Percentiles rank a stretch among this genome's conserved stretches.
These are phyloP conservation scores for Fonsecaea multimorphosa DNA, from an alignment of 2,329 filamentous ascomycete species.

Conservation along the genomic window DNA sequence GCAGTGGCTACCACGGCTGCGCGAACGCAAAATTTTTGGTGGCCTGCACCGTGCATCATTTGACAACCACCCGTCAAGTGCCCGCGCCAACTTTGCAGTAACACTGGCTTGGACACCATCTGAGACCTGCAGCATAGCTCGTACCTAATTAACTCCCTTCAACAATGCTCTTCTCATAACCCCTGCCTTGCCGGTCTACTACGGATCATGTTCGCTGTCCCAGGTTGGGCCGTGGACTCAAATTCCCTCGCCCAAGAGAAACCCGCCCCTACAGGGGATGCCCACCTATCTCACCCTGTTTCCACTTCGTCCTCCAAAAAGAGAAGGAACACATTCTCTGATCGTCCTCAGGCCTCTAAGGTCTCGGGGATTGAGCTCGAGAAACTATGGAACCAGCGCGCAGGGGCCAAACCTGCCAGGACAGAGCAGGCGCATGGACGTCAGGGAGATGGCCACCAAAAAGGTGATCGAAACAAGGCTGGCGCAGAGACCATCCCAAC, in stretches of 20 bases:
- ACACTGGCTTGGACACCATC: conserved; percentile 7
- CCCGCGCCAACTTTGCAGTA: background rate
- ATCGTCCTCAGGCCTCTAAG: conserved; percentile 34
- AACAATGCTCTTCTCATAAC: conserved; percentile 12
- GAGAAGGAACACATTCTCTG: conserved; percentile 52
- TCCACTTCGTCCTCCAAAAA: conserved; percentile 52
- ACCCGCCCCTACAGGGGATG: conserved; percentile 42
- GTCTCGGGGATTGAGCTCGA: conserved; percentile 75
- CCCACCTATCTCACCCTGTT: conserved; percentile 8
- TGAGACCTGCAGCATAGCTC: conserved; percentile 30
- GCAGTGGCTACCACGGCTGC: background rate
- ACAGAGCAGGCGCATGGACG: conserved; percentile 4
- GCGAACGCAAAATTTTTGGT: background rate
- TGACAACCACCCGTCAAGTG: background rate
- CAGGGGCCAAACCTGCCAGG: conserved; percentile 23
- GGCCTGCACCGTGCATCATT: background rate
- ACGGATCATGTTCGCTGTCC: conserved; percentile 78
- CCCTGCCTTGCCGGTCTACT: conserved; percentile 10
- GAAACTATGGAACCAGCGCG: conserved; percentile 76
- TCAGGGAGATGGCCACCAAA: background rate
- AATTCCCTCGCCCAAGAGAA: conserved; percentile 39
- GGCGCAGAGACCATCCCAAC: background rate
- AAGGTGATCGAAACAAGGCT: background rate
- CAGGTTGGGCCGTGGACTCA: conserved; percentile 81
- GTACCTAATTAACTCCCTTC: conserved; percentile 14